Percentiles rank a stretch among this genome's conserved stretches.
Conservation (phyloP, 2,329 filamentous ascomycete species). For the Myriosclerotinia scirpicola region DNA sequence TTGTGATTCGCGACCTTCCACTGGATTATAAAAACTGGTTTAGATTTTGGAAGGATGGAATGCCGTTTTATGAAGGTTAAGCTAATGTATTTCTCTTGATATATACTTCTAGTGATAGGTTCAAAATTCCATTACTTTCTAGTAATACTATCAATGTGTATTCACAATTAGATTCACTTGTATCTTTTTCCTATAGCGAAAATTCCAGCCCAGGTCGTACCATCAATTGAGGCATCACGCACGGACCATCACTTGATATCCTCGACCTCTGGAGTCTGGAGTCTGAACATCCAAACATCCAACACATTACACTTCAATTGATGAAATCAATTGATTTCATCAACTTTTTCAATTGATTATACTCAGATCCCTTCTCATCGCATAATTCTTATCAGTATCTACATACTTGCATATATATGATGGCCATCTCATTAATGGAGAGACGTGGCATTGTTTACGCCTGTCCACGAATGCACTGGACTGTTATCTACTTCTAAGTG, state of each 20-base stretch:
- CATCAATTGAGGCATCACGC: neutral
- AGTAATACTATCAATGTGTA: no score
- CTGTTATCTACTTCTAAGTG: neutral
- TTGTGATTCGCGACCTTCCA: slow-evolving; percentile 45
- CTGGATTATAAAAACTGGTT: slow-evolving; percentile 9
- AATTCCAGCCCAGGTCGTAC: neutral
- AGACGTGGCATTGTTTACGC: slow-evolving; percentile 1
- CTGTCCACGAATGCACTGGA: neutral
- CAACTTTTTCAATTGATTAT: neutral
- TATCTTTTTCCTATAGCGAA: no score
- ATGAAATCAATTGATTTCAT: neutral
- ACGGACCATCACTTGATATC: neutral
- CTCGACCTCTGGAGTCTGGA: neutral
- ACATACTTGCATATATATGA: neutral
- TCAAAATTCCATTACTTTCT: no score
- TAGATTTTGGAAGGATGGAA: neutral
- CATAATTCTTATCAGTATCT: neutral
- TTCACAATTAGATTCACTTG: neutral
- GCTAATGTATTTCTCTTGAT: neutral
- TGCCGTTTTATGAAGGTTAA: no score
- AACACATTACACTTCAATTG: neutral
- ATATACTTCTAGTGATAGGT: neutral
- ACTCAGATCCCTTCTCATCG: neutral
- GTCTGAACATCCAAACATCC: neutral
- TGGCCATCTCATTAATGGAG: neutral